Conservation (phyloP, 2,329 filamentous ascomycete species). For the Talaromyces sp. region DNA sequence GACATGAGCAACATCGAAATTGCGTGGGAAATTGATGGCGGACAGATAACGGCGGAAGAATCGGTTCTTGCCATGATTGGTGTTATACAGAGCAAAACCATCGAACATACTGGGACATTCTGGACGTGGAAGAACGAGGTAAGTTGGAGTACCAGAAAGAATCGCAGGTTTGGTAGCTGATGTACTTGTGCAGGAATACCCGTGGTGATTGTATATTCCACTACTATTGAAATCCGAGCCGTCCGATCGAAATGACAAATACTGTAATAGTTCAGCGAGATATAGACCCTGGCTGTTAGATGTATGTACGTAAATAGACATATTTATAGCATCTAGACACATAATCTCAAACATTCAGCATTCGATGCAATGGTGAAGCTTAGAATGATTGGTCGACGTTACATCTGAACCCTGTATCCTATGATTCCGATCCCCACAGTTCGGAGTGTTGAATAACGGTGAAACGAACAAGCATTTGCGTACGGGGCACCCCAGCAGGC, state of each 20-base stretch:
- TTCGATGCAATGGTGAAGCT: background rate
- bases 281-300: background rate
- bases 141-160: constrained; percentile 19
- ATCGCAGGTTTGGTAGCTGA: background rate
- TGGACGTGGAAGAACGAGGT: constrained; percentile 58
- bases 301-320: background rate
- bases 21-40: constrained; percentile 51
- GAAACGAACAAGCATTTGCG: constrained; percentile 10
- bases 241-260: background rate
- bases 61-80: constrained; percentile 52
- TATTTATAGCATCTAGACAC: background rate
- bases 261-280: background rate
- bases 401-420: background rate
- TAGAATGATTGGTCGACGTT: background rate
- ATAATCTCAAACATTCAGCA: background rate
- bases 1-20: constrained; percentile 56
- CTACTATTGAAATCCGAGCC: background rate
- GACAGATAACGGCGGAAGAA: constrained; percentile 52
- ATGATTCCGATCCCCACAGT: background rate
- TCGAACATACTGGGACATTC: constrained; percentile 54
- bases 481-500: background rate
- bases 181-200: constrained; percentile 5
- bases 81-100: constrained; percentile 52
- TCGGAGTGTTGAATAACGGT: background rate
- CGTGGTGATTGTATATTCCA: constrained; percentile 7